Evolutionary conservation across 257 asterid species (phyloP).

Genomic region (Cinchona pubescens): DNA sequence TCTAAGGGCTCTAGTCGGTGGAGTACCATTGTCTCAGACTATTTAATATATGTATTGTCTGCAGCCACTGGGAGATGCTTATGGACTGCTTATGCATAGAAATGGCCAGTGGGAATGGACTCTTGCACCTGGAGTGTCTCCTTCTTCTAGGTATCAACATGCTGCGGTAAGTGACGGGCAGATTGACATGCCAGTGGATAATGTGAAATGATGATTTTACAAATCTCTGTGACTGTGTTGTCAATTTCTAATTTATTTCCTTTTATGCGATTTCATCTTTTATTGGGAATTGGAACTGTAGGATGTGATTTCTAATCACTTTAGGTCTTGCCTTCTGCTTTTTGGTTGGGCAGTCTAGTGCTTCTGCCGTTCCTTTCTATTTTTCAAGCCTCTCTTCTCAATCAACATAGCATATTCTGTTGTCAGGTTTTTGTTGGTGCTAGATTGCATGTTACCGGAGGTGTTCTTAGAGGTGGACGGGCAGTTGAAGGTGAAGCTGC

Average conservation of each 20-base stretch:
- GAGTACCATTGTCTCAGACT: constrained; percentile 22
- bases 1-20: constrained; percentile 2
- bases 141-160: constrained; percentile 94
- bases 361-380: background rate
- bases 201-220: background rate
- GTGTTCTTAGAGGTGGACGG: constrained; percentile 97
- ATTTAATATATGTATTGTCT: constrained; percentile 27
- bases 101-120: constrained; percentile 99
- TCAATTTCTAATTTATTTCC: background rate
- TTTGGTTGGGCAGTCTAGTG: background rate
- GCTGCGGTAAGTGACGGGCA: constrained; percentile 69
- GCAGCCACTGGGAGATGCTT: constrained; percentile 93
- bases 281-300: background rate
- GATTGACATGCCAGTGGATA: background rate
- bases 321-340: constrained; percentile 6
- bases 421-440: constrained; percentile 97
- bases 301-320: background rate
- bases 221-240: background rate
- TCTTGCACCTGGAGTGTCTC: constrained; percentile 97
- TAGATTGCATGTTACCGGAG: constrained; percentile 97
- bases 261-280: background rate
- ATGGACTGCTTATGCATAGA: constrained; percentile 98
- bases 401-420: background rate
- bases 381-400: background rate
- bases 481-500: constrained; percentile 91